phyloP scores from a whole-genome alignment of 805 yeast genomes.

The Hanseniaspora clermontiae region DNA sequence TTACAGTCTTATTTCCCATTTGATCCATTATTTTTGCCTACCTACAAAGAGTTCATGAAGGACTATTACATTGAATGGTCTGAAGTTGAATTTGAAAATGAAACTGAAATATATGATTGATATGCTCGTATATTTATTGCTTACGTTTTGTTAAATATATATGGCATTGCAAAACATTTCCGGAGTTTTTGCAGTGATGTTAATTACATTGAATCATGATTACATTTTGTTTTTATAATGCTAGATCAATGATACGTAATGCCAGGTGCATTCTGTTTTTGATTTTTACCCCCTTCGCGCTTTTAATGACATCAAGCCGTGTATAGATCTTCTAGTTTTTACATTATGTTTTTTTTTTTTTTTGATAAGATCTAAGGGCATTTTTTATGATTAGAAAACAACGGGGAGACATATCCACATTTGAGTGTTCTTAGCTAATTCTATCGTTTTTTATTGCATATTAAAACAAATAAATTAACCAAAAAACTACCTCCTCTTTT shows the following conservation, averaged over 20 bases:
- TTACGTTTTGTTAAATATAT: background rate
- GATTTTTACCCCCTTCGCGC: too few species aligned
- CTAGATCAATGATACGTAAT: too few species aligned
- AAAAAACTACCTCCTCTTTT: background rate
- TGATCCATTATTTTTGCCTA: slow-evolving; percentile 72
- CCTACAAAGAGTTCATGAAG: slow-evolving; percentile 42
- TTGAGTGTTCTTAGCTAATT: too few species aligned
- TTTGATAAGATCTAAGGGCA: too few species aligned
- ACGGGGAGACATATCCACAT: too few species aligned
- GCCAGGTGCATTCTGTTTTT: too few species aligned
- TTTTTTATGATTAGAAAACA: too few species aligned
- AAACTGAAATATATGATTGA: background rate
- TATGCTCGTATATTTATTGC: background rate
- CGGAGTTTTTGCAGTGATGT: background rate
- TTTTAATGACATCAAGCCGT: too few species aligned
- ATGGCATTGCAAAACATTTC: background rate
- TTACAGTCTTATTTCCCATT: slow-evolving; percentile 93
- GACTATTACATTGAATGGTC: slow-evolving; percentile 70
- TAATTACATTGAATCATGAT: background rate
- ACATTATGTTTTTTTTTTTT: too few species aligned
- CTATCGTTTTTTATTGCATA: too few species aligned
- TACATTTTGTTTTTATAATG: too few species aligned
- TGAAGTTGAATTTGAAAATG: slow-evolving; percentile 32
- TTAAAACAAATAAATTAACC: background rate
- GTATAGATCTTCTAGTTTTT: too few species aligned